Evolutionary conservation across 192 early-diverging fungal genomes (phyloP).

Genomic region (Oehlia diaphana): DNA sequence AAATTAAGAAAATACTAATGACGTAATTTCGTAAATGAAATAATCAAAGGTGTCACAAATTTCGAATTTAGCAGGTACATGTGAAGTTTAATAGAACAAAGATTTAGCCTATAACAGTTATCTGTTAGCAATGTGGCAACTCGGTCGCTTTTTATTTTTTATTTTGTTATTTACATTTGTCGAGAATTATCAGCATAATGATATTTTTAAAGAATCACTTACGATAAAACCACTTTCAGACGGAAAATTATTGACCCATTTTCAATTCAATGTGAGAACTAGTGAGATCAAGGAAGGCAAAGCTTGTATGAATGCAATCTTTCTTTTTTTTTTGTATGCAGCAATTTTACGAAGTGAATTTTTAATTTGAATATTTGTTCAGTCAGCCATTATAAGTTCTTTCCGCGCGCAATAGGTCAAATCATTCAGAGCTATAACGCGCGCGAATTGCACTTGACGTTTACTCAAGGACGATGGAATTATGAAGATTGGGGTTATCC

Average conservation of each 20-base stretch:
- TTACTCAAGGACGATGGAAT: constrained; percentile 90
- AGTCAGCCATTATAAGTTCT: constrained; percentile 75
- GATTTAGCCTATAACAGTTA: too few relatives aligned
- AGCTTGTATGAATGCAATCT: neutral
- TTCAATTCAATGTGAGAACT: constrained; percentile 62
- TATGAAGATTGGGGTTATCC: constrained; percentile 76
- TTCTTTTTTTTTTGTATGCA: neutral
- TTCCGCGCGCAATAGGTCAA: constrained; percentile 84
- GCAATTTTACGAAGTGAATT: too few relatives aligned
- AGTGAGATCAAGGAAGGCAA: neutral
- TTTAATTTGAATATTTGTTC: constrained; percentile 19
- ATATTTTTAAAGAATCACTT: constrained; percentile 69
- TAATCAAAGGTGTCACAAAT: too few relatives aligned
- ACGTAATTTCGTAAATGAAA: too few relatives aligned
- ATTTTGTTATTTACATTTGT: neutral
- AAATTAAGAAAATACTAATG: too few relatives aligned
- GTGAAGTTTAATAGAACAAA: too few relatives aligned
- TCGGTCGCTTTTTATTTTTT: neutral
- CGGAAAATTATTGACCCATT: constrained; percentile 81
- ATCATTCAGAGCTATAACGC: constrained; percentile 75
- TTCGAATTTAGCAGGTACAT: too few relatives aligned
- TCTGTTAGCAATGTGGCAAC: neutral
- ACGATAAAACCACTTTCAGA: constrained; percentile 68
- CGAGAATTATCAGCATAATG: constrained; percentile 20
- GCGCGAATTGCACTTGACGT: constrained; percentile 79